phyloP scores from a whole-genome alignment of 202 grass and related monocot species.

The Zizania palustris region DNA sequence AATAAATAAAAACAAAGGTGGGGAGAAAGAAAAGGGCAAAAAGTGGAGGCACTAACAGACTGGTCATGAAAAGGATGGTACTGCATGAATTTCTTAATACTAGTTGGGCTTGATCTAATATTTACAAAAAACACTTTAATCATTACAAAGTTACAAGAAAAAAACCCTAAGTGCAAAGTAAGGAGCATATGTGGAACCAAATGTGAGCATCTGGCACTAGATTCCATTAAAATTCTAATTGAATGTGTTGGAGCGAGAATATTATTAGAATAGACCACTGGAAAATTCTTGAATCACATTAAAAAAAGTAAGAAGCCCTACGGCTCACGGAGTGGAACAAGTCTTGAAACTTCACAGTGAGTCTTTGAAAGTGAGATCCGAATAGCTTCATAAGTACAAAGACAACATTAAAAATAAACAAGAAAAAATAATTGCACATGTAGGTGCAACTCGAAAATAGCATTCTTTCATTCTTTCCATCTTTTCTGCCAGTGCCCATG shows the following conservation, averaged over 20 bases:
- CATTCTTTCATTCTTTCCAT: not conserved
- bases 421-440: not conserved
- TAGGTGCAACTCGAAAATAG: too few relatives aligned
- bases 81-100: constrained; percentile 9
- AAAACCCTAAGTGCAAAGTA: constrained; percentile 15
- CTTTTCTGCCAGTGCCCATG: constrained; percentile 39
- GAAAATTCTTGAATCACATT: too few relatives aligned
- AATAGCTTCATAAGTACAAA: constrained; percentile 1
- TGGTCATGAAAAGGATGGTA: too few relatives aligned
- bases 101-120: constrained; percentile 3
- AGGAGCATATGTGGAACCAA: not conserved
- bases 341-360: constrained; percentile 20
- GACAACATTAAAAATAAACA: constrained; percentile 25
- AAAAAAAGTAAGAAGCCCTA: too few relatives aligned
- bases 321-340: constrained; percentile 22
- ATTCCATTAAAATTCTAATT: too few relatives aligned
- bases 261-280: too few relatives aligned
- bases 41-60: too few relatives aligned
- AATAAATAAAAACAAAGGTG: too few relatives aligned
- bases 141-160: not conserved
- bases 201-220: too few relatives aligned
- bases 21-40: too few relatives aligned
- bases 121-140: not conserved
- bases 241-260: too few relatives aligned
- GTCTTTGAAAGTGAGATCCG: constrained; percentile 28